A percentile compares a stretch with the other conserved stretches of the same genome.
Conservation (phyloP, 805 yeast genomes). For the Metschnikowia anglica region DNA sequence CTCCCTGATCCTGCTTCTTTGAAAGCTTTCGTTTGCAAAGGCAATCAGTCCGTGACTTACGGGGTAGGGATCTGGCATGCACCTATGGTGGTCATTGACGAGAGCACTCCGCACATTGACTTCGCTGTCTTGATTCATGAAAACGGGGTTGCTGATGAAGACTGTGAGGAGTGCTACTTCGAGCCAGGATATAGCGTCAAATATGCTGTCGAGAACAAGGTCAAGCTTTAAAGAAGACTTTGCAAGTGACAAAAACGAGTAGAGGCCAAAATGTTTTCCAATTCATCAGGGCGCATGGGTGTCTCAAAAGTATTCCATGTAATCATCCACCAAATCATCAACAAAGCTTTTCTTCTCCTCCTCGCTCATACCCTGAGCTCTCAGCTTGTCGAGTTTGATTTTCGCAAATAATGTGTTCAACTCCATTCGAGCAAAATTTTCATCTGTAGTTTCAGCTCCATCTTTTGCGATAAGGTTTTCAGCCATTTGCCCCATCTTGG, state of each 20-base stretch:
- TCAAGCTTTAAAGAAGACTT: conserved; percentile 11
- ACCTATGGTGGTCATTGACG: conserved; percentile 85
- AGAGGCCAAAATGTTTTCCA: too few species aligned
- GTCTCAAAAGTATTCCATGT: conserved; percentile 33
- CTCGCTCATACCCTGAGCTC: conserved; percentile 25
- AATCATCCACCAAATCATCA: conserved; percentile 36
- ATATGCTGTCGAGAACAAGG: conserved; percentile 16
- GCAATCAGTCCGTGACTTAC: conserved; percentile 88
- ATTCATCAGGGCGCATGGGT: too few species aligned
- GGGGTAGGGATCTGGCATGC: conserved; percentile 92
- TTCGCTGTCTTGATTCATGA: conserved; percentile 90
- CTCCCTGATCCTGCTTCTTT: conserved; percentile 63
- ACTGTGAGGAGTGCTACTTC: conserved; percentile 76
- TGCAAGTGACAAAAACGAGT: too few species aligned
- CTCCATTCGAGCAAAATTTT: conserved; percentile 19
- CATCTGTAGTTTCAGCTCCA: conserved; percentile 2
- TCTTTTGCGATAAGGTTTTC: conserved; percentile 21
- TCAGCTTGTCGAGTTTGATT: conserved; percentile 36
- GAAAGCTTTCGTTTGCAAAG: conserved; percentile 71
- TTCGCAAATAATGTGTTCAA: conserved; percentile 33
- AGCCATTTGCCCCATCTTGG: conserved; percentile 28
- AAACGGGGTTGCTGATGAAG: conserved; percentile 74
- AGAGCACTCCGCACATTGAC: conserved; percentile 52
- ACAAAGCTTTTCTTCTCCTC: conserved; percentile 34
- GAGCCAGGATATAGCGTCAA: conserved; percentile 53